These are phyloP conservation scores for Picochlorum sp. DNA, from an alignment of 139 green algal species.

Conservation along the genomic window DNA sequence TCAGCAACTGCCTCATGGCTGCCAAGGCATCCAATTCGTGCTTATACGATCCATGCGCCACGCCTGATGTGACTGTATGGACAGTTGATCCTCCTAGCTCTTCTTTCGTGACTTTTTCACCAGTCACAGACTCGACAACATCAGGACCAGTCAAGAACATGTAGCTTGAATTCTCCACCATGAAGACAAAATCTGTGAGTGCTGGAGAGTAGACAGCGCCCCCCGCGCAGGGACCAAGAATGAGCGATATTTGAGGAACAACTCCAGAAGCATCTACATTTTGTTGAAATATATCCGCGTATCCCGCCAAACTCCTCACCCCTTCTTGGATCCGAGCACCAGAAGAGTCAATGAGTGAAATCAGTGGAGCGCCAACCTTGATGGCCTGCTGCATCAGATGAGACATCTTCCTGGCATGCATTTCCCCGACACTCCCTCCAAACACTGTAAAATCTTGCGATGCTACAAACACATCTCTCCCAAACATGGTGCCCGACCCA, in stretches of 20 bases:
- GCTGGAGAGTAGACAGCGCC: slow-evolving; percentile 65
- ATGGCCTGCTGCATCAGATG: slow-evolving; percentile 36
- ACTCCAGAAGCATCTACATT: slow-evolving; percentile 68
- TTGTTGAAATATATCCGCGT: slow-evolving; percentile 48
- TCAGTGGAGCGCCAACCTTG: slow-evolving; percentile 34
- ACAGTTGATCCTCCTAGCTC: slow-evolving; percentile 46
- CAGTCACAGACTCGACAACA: slow-evolving; percentile 45
- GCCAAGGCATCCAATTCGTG: slow-evolving; percentile 57
- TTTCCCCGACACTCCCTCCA: slow-evolving; percentile 51
- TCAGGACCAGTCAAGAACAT: slow-evolving; percentile 68
- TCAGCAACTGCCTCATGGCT: slow-evolving; percentile 42
- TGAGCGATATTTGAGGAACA: slow-evolving; percentile 52
- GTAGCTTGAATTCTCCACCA: slow-evolving; percentile 47
- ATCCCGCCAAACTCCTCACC: slow-evolving; percentile 48
- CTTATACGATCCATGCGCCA: slow-evolving; percentile 41
- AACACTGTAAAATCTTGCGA: slow-evolving; percentile 62
- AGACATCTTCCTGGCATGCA: slow-evolving; percentile 53
- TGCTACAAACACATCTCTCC: slow-evolving; percentile 41
- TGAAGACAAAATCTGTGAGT: slow-evolving; percentile 66
- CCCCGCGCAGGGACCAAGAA: slow-evolving; percentile 60
- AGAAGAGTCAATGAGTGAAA: slow-evolving; percentile 59
- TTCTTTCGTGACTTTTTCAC: slow-evolving; percentile 45
- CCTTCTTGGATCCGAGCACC: slow-evolving; percentile 64
- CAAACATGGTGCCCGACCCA: slow-evolving; percentile 45
- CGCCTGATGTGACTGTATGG: slow-evolving; percentile 47